Conservation (phyloP, 148 eudicot genomes). For the Camellia lanceoleosa region DNA sequence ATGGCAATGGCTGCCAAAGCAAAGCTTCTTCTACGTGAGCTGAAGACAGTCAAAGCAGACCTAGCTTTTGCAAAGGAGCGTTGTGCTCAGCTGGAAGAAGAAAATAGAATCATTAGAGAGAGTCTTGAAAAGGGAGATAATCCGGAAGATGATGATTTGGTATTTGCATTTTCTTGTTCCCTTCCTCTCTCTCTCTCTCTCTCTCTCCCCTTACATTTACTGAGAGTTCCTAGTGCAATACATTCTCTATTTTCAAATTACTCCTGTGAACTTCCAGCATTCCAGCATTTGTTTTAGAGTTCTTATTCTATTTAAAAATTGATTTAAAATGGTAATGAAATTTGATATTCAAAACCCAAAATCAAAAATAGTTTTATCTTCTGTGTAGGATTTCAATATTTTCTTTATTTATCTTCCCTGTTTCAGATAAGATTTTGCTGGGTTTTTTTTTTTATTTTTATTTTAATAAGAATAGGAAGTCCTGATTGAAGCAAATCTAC, state of each 20-base stretch:
- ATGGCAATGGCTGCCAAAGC: constrained; percentile 94
- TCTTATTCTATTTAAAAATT: background rate
- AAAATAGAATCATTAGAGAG: constrained; percentile 64
- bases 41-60: constrained; percentile 85
- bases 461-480: background rate
- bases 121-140: constrained; percentile 64
- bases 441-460: background rate
- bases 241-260: background rate
- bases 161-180: constrained; percentile 15
- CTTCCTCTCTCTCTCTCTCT: background rate
- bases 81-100: constrained; percentile 87
- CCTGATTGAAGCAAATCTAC: background rate
- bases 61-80: constrained; percentile 91
- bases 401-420: background rate
- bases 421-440: background rate
- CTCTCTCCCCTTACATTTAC: background rate
- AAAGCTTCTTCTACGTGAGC: constrained; percentile 79
- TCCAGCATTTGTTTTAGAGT: background rate
- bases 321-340: background rate
- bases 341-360: background rate
- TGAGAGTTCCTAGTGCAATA: background rate
- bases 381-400: background rate
- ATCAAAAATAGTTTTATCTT: background rate
- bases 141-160: constrained; percentile 86
- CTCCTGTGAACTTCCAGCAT: background rate